Evolutionary conservation across 1,139 yeast species (phyloP), one percentile per base, ranked within the genome.

Genomic region (Meyerozyma elateridarum): DNA sequence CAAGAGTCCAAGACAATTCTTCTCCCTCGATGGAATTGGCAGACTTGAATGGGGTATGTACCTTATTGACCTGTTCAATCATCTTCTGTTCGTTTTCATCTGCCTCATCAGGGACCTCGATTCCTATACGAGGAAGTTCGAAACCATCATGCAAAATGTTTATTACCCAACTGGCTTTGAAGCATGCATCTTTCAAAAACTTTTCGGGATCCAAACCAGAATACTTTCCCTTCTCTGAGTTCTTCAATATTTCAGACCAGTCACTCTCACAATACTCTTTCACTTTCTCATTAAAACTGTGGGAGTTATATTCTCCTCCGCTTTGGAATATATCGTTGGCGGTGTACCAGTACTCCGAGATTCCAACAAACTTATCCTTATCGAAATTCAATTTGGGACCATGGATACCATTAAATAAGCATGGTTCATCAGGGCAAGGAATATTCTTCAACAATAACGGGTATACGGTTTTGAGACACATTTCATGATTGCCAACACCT

Each of bases 341-440:
- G 2, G 91, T 82, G 48, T 84, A 84, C 91, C 91, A 83, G 55
- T 81, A 84, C 48, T 84, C 94, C 1, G 89, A 80, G 14, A 82
- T 75, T 0, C 94, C 94, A 22, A 84, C 76, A 54, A 84, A 83
- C 44, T 73, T 78, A 46, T 83, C 91, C 33, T 64, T 65, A n/a
- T 70, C 67, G 45, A 81, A 84, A 51, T 83, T 79, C 37, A 84
- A 70, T 28, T 63, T 64, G 8, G 94, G 94, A 0, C 83, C 87
- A 56, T 82, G 91, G 9, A 82, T 80, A 20, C 93, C 94, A 52
- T 83, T 82, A 50, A 84, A 84, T 12, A 83, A 57, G 53, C 94
- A 84, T 2, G 91, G 91, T 15, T 72, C 73, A 34, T 79, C 87
- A 17, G 60, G 59, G 54, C 93, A 84, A 0, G 91, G 89, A n/a